Evolutionary conservation across 2,329 filamentous ascomycete genomes (phyloP).

Genomic region (Fusarium burgessii): DNA sequence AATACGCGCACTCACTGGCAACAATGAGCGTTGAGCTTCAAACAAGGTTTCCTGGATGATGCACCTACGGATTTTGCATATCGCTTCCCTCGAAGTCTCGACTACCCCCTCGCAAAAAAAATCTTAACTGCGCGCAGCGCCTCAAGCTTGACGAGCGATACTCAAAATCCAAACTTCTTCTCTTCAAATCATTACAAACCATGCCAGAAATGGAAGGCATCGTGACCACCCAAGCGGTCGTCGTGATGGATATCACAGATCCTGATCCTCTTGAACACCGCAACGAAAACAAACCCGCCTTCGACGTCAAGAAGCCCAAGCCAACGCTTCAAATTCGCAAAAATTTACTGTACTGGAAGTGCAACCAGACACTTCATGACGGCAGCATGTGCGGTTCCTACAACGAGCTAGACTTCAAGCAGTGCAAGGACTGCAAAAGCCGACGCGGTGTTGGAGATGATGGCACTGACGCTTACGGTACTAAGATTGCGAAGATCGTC

Average conservation of each 20-base stretch:
- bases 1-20: conserved; percentile 4
- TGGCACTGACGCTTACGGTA: conserved; percentile 26
- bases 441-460: conserved; percentile 27
- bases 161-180: background rate
- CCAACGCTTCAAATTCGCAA: conserved; percentile 22
- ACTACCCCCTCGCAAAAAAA: background rate
- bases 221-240: conserved; percentile 1
- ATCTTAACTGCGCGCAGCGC: background rate
- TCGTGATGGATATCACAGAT: conserved; percentile 17
- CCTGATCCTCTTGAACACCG: background rate
- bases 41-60: background rate
- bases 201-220: conserved; percentile 17
- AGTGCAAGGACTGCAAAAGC: conserved; percentile 30
- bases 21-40: conserved; percentile 3
- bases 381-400: conserved; percentile 17
- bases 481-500: conserved; percentile 29
- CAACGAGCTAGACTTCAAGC: conserved; percentile 22
- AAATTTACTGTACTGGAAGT: conserved; percentile 31
- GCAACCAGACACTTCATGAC: conserved; percentile 23
- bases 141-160: background rate
- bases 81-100: background rate
- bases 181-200: background rate
- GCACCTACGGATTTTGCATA: background rate
- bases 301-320: conserved; percentile 15
- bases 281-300: background rate